These are phyloP conservation scores for Boletellus sp. DNA, from an alignment of 1,284 basidiomycete genomes.

Conservation along the genomic window DNA sequence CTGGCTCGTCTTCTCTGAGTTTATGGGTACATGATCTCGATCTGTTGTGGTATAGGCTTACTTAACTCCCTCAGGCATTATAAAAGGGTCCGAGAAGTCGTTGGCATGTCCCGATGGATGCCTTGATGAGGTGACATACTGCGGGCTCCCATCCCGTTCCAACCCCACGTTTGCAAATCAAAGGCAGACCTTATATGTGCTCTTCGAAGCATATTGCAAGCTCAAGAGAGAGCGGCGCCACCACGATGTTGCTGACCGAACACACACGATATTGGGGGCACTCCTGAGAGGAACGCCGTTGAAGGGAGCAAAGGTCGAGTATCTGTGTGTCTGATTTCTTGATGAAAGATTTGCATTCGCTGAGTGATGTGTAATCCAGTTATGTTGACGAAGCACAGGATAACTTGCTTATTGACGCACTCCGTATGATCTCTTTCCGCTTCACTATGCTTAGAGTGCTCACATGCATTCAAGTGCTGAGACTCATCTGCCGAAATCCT, in stretches of 20 bases:
- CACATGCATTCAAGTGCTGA: constrained; percentile 45
- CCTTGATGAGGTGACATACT: constrained; percentile 46
- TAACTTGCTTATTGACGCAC: constrained; percentile 62
- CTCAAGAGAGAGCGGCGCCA: constrained; percentile 45
- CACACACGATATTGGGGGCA: constrained; percentile 47
- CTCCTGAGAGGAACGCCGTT: constrained; percentile 33
- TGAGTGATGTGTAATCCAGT: constrained; percentile 32
- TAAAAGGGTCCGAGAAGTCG: constrained; percentile 61
- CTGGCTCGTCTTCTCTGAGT: constrained; percentile 60
- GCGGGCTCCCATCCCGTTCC: constrained; percentile 45
- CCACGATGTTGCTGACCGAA: constrained; percentile 64
- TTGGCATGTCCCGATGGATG: constrained; percentile 34
- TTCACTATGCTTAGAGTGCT: not conserved
- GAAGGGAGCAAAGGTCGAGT: constrained; percentile 48
- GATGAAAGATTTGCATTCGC: not conserved
- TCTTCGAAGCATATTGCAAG: constrained; percentile 55
- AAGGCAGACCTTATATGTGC: constrained; percentile 46
- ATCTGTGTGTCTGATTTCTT: constrained; percentile 44
- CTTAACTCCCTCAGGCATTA: constrained; percentile 46
- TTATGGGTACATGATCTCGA: constrained; percentile 50
- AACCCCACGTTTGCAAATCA: constrained; percentile 53
- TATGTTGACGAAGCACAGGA: constrained; percentile 76
- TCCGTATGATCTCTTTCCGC: constrained; percentile 38
- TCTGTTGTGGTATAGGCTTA: not conserved
- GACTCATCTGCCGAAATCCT: constrained; percentile 57